These are phyloP conservation scores for Globisporangium ultimum DNA, from an alignment of 352 stramenopile species.

Conservation along the genomic window DNA sequence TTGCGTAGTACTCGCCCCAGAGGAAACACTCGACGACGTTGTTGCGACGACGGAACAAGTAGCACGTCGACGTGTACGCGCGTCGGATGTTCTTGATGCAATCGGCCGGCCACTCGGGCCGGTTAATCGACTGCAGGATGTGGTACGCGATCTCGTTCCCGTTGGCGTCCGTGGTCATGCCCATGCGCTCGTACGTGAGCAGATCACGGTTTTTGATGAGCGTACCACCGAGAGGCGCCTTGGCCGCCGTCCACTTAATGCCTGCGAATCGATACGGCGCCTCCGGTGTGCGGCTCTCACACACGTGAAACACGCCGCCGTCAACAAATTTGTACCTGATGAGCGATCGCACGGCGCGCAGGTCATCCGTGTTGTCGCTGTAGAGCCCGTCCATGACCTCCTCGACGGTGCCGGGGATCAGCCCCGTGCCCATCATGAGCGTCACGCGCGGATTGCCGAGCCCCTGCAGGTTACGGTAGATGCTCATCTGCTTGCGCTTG, in stretches of 20 bases:
- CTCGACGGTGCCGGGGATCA: conserved; percentile 11
- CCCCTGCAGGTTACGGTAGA: conserved; percentile 14
- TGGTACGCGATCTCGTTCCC: conserved; percentile 19
- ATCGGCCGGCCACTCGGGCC: conserved; percentile 15
- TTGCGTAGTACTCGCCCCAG: conserved; percentile 31
- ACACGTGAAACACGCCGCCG: conserved; percentile 31
- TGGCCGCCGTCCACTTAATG: conserved; percentile 39
- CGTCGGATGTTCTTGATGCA: conserved; percentile 27
- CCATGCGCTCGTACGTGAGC: conserved; percentile 23
- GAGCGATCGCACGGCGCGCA: conserved; percentile 26
- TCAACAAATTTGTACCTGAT: conserved; percentile 29
- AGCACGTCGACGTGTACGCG: conserved; percentile 38
- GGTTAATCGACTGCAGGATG: conserved; percentile 20
- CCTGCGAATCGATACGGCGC: conserved; percentile 36
- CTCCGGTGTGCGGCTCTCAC: conserved; percentile 23
- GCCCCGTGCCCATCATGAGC: conserved; percentile 11
- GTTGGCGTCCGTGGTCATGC: conserved; percentile 5
- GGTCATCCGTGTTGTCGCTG: conserved; percentile 33
- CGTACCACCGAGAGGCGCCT: conserved; percentile 23
- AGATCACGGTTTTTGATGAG: conserved; percentile 24
- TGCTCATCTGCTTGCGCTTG: conserved; percentile 14
- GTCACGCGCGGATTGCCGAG: conserved; percentile 11
- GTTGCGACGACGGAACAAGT: conserved; percentile 32
- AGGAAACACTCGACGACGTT: conserved; percentile 40
- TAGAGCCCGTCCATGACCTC: conserved; percentile 43